phyloP scores from a whole-genome alignment of 805 yeast species.

The Cyberlindnera sargentensis region DNA sequence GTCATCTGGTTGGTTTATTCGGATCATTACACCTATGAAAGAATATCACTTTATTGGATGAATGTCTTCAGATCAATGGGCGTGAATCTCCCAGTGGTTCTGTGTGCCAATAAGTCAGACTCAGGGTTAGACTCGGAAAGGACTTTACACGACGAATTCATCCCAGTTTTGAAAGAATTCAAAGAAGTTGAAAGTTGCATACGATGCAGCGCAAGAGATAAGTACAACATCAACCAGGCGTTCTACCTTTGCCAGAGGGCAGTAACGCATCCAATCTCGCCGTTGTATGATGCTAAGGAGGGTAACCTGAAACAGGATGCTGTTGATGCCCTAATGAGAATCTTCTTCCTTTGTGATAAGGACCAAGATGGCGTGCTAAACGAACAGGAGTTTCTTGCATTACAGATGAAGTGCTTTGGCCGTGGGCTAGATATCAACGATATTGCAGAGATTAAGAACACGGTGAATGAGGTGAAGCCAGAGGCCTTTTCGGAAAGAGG shows the following conservation, averaged over 20 bases:
- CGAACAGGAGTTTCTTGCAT: constrained; percentile 57
- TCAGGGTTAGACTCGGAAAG: constrained; percentile 37
- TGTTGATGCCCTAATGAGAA: constrained; percentile 64
- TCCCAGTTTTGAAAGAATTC: constrained; percentile 81
- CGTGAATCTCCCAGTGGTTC: constrained; percentile 85
- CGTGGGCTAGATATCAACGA: constrained; percentile 47
- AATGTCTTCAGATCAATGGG: constrained; percentile 90
- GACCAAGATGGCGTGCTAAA: constrained; percentile 85
- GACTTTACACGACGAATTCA: constrained; percentile 66
- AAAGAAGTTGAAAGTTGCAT: constrained; percentile 93
- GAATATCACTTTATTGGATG: constrained; percentile 91
- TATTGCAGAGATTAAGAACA: constrained; percentile 35
- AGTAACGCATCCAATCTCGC: constrained; percentile 87
- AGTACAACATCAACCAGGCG: constrained; percentile 81
- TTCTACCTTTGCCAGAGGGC: constrained; percentile 92
- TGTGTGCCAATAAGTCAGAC: constrained; percentile 81
- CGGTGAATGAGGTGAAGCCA: constrained; percentile 25
- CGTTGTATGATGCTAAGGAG: constrained; percentile 87
- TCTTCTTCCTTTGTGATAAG: constrained; percentile 78
- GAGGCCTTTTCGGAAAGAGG: constrained; percentile 40
- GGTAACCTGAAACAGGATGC: constrained; percentile 77
- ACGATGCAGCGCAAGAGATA: constrained; percentile 78
- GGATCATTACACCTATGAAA: constrained; percentile 90
- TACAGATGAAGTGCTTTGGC: constrained; percentile 74
- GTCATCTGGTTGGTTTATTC: constrained; percentile 93